These are phyloP conservation scores for Pugionium cornutum DNA, from an alignment of 345 rosid species.

Conservation along the genomic window DNA sequence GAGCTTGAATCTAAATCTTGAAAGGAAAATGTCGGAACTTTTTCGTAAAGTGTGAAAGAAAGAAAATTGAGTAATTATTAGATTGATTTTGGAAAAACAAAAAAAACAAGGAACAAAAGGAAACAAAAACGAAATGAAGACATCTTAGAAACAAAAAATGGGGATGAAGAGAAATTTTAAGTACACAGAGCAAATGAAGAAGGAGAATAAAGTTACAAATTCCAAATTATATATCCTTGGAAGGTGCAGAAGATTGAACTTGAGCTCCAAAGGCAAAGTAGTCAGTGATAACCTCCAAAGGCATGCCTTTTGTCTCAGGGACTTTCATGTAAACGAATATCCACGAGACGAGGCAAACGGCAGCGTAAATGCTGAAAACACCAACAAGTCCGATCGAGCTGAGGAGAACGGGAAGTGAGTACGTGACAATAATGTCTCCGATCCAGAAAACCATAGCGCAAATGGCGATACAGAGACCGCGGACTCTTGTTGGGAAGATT, in stretches of 20 bases:
- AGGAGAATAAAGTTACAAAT: conserved; percentile 12
- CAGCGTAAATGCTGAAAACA: conserved; percentile 69
- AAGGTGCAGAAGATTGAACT: conserved; percentile 38
- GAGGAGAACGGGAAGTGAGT: conserved; percentile 86
- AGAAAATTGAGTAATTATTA: conserved; percentile 28
- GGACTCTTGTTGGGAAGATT: conserved; percentile 95
- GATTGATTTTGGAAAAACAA: background rate
- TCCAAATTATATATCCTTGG: conserved; percentile 33
- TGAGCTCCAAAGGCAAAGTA: conserved; percentile 93
- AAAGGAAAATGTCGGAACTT: background rate
- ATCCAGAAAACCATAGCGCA: conserved; percentile 91
- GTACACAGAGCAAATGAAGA: conserved; percentile 34
- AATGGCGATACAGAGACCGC: conserved; percentile 95
- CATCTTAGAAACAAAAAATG: conserved; percentile 18
- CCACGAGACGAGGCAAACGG: conserved; percentile 78
- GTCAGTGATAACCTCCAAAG: conserved; percentile 94
- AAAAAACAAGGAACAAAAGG: background rate
- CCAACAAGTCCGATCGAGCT: conserved; percentile 77
- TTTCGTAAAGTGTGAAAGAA: background rate
- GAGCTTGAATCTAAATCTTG: background rate
- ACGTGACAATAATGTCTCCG: conserved; percentile 81
- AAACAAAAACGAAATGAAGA: conserved; percentile 20
- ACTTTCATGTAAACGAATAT: conserved; percentile 85
- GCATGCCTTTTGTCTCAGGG: conserved; percentile 99
- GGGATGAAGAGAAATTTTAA: conserved; percentile 24